phyloP scores from a whole-genome alignment of 169 alveolate species.

The Cryptosporidium viatorum region DNA sequence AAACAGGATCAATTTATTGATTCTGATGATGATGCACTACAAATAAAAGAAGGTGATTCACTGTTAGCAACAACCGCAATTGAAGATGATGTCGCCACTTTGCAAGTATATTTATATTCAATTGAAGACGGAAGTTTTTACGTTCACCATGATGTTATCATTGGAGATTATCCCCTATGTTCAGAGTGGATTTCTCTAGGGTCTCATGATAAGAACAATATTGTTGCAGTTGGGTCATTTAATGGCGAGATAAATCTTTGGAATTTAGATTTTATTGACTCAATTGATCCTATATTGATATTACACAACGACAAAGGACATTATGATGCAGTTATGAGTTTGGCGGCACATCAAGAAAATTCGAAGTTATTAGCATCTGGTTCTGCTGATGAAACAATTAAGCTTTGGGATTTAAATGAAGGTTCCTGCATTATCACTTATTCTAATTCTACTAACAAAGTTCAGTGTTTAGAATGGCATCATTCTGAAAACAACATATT shows the following conservation, averaged over 20 bases:
- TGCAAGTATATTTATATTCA: constrained; percentile 80
- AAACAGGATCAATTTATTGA: constrained; percentile 48
- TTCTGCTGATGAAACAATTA: constrained; percentile 89
- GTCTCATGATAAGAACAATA: constrained; percentile 22
- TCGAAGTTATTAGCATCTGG: constrained; percentile 86
- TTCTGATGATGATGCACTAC: constrained; percentile 78
- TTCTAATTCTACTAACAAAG: constrained; percentile 85
- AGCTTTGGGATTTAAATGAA: constrained; percentile 92
- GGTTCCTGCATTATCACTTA: constrained; percentile 87
- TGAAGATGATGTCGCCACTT: constrained; percentile 77
- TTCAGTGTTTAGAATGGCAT: constrained; percentile 77
- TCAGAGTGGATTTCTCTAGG: constrained; percentile 75
- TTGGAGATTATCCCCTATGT: constrained; percentile 78
- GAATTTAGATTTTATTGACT: constrained; percentile 77
- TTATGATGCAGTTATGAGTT: constrained; percentile 77
- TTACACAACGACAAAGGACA: constrained; percentile 37
- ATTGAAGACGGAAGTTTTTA: constrained; percentile 78
- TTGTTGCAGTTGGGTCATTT: constrained; percentile 77
- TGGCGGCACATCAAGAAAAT: constrained; percentile 40
- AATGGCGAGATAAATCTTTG: constrained; percentile 75
- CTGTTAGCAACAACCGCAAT: constrained; percentile 76
- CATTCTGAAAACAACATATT: constrained; percentile 73
- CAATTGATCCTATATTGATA: constrained; percentile 75
- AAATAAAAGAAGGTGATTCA: constrained; percentile 71
- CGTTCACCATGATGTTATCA: constrained; percentile 80